Conservation (phyloP, 75 land plant species). For the Adiantum capillusveneris region DNA sequence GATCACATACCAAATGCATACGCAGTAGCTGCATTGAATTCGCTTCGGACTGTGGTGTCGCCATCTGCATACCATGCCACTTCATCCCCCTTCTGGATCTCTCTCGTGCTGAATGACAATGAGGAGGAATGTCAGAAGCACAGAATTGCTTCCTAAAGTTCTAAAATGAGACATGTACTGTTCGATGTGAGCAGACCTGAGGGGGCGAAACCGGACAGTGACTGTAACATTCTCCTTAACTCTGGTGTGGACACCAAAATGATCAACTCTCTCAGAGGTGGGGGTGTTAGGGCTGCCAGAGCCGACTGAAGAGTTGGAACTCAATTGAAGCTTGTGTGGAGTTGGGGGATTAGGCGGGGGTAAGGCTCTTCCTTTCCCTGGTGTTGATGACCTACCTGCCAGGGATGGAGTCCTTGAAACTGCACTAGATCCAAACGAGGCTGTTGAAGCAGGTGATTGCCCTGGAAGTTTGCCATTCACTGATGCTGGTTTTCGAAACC, state of each 20-base stretch:
- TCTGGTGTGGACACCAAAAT: constrained; percentile 20
- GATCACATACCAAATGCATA: constrained; percentile 71
- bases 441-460: constrained; percentile 4
- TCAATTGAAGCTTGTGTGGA: constrained; percentile 16
- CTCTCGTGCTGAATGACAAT: constrained; percentile 24
- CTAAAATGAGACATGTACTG: no score
- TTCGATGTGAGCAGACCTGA: constrained; percentile 34
- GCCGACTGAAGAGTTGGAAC: constrained; percentile 11
- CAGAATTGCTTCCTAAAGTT: not conserved
- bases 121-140: not conserved
- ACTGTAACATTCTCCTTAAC: constrained; percentile 83
- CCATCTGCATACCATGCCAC: constrained; percentile 95
- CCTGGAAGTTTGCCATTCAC: constrained; percentile 13
- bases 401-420: constrained; percentile 6
- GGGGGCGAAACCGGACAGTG: constrained; percentile 86
- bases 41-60: constrained; percentile 72
- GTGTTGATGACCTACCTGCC: constrained; percentile 15
- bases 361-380: constrained; percentile 10
- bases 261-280: constrained; percentile 21
- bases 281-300: constrained; percentile 18
- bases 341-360: constrained; percentile 15
- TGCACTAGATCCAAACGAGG: constrained; percentile 11
- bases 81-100: constrained; percentile 88
- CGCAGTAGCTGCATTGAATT: constrained; percentile 58
- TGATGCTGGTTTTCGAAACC: constrained; percentile 17